phyloP scores from a whole-genome alignment of 306 rosid genomes.

The Senna siamea region DNA sequence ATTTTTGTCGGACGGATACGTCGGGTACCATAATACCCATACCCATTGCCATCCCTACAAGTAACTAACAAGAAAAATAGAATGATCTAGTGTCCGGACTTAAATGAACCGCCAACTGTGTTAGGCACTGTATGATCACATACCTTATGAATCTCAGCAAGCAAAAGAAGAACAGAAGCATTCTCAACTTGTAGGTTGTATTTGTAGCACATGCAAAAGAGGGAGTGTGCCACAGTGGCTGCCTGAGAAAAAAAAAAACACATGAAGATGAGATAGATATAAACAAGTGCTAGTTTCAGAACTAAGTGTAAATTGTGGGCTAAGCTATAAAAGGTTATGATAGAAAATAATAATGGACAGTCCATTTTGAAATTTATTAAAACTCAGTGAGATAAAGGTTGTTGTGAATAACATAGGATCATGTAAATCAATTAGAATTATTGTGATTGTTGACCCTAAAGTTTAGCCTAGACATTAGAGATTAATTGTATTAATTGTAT shows the following conservation, averaged over 20 bases:
- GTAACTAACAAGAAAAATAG: constrained; percentile 27
- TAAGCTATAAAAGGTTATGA: neutral
- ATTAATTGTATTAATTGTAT: too few species aligned
- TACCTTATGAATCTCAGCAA: constrained; percentile 98
- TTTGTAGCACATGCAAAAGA: constrained; percentile 92
- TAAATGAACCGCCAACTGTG: constrained; percentile 26
- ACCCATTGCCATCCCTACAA: too few species aligned
- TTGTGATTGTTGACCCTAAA: too few species aligned
- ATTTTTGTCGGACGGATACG: too few species aligned
- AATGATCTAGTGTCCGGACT: constrained; percentile 1
- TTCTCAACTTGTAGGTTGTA: constrained; percentile 94
- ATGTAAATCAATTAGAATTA: too few species aligned
- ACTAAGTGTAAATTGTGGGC: neutral
- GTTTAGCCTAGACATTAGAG: too few species aligned
- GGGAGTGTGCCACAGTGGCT: constrained; percentile 91
- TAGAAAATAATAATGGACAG: neutral
- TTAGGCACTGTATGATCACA: constrained; percentile 13
- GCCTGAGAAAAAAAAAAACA: constrained; percentile 54
- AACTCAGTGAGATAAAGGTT: neutral
- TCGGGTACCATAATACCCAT: too few species aligned
- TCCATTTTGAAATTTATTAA: neutral
- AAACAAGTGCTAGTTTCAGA: neutral
- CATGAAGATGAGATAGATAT: constrained; percentile 14
- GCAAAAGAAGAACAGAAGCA: constrained; percentile 93
- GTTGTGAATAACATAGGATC: too few species aligned